Evolutionary conservation across 2,329 filamentous ascomycete genomes (phyloP), one percentile per base, ranked within the genome.

Genomic region (Aspergillus eucalypticola): DNA sequence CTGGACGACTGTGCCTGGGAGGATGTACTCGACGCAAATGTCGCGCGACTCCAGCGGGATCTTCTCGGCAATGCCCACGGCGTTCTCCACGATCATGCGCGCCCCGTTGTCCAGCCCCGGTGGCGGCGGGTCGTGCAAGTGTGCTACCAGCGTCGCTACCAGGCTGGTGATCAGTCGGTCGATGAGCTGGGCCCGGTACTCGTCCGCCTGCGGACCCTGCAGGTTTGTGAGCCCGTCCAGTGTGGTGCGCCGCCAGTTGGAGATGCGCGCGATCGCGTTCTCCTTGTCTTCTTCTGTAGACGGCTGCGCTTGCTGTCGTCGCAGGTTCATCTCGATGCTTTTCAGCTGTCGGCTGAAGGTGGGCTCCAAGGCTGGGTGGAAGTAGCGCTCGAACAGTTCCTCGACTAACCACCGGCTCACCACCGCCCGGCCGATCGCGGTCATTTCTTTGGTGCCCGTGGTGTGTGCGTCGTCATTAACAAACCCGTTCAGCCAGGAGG

Each of bases 401-500:
- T 96, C 91, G 23, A 94, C 88, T 5, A 99, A 80, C 92, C 94
- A 99, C 61, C 88, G 86, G 27, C 90, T 90, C 67, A 99, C 92
- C 65, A 93, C 87, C 11, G 94, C 92, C 56, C 94, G 87, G 15
- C 95, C 95, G 23, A 96, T 90, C 5, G 93, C 93, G 6, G 92
- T 98, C 95, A 99, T 99, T 76, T 99, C 95, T 75, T 97, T 93
- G 72, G 93, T 96, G 62, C 93, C 95, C 8, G 89, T 92, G 69
- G 88, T 86, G 56, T 96, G 83, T 0, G 92, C 94, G 69, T 96
- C 93, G 55, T 89, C 83, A 74, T 94, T 97, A 65, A 96, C 90
- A 57, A 88, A 91, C 23, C 83, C 84, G 57, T 87, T 84, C 48
- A 99, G 82, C 92, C 92, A 98, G 5, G 82, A 73, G 0, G 95